phyloP scores from a whole-genome alignment of 345 rosid species.

The Eucalyptus melliodora region DNA sequence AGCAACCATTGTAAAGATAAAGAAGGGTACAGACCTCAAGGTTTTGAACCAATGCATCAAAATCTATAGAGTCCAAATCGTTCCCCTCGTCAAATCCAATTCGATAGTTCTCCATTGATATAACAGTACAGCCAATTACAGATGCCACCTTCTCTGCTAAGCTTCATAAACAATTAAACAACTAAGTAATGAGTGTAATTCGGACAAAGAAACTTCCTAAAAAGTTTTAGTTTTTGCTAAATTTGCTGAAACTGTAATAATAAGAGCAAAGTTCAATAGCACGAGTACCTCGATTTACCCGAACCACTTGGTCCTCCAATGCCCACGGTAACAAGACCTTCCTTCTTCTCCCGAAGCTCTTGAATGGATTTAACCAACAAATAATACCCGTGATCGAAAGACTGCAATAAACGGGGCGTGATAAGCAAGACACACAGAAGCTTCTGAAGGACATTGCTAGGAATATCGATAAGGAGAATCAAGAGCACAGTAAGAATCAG shows the following conservation, averaged over 20 bases:
- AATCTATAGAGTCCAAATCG: slow-evolving; percentile 81
- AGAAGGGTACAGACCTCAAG: slow-evolving; percentile 50
- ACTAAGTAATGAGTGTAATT: not conserved
- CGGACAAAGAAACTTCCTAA: not conserved
- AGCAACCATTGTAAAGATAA: not conserved
- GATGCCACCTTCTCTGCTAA: slow-evolving; percentile 98
- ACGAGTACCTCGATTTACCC: slow-evolving; percentile 76
- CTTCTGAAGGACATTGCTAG: not conserved
- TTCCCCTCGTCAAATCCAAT: slow-evolving; percentile 72
- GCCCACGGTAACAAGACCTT: slow-evolving; percentile 84
- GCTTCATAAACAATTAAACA: slow-evolving; percentile 28
- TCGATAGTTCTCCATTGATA: slow-evolving; percentile 98
- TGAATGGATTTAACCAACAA: slow-evolving; percentile 86
- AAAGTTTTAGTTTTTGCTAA: not conserved
- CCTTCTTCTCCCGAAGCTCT: slow-evolving; percentile 92
- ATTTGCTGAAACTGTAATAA: not conserved
- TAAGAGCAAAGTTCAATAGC: not conserved
- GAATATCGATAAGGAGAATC: not conserved
- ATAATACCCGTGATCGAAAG: slow-evolving; percentile 90
- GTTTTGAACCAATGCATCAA: slow-evolving; percentile 69
- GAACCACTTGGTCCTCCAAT: slow-evolving; percentile 99
- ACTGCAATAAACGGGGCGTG: slow-evolving; percentile 21
- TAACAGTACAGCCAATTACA: slow-evolving; percentile 86
- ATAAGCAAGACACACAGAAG: not conserved
- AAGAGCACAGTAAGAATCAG: not conserved